A percentile compares a stretch with the other conserved stretches of the same genome.
phyloP scores from a whole-genome alignment of 2,329 filamentous ascomycete species.

The Verticillium nonalfalfae region DNA sequence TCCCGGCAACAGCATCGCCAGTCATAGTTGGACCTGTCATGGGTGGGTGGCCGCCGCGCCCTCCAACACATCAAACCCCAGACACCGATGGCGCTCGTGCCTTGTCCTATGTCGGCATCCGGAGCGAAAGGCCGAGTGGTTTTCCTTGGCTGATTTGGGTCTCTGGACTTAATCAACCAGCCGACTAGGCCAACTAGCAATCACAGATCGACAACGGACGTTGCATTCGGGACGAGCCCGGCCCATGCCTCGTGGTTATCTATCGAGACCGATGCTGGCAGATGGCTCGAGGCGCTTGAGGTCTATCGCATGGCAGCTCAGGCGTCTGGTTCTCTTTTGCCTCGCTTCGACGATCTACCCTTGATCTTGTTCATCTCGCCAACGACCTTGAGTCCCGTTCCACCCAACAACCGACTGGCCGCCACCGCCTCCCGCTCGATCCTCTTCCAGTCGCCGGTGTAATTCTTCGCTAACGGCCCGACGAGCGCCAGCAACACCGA shows the following conservation, averaged over 20 bases:
- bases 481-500: constrained; percentile 1
- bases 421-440: background rate
- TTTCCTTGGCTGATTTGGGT: background rate
- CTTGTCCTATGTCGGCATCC: background rate
- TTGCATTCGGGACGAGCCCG: background rate
- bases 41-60: too few relatives aligned
- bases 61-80: background rate
- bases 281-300: too few relatives aligned
- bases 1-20: background rate
- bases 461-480: constrained; percentile 1
- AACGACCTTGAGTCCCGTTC: background rate
- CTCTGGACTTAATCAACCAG: too few relatives aligned
- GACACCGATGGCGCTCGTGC: background rate
- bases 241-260: background rate
- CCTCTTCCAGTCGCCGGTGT: background rate
- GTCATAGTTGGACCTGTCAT: too few relatives aligned
- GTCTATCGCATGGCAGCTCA: too few relatives aligned
- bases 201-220: background rate
- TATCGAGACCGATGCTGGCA: background rate
- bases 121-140: background rate
- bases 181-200: background rate
- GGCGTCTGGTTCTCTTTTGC: background rate
- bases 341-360: background rate
- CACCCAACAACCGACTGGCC: background rate
- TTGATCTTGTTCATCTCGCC: background rate